Base-by-base conservation (phyloP, 257 asterid genomes). In the Penstemon davidsonii region DNA sequence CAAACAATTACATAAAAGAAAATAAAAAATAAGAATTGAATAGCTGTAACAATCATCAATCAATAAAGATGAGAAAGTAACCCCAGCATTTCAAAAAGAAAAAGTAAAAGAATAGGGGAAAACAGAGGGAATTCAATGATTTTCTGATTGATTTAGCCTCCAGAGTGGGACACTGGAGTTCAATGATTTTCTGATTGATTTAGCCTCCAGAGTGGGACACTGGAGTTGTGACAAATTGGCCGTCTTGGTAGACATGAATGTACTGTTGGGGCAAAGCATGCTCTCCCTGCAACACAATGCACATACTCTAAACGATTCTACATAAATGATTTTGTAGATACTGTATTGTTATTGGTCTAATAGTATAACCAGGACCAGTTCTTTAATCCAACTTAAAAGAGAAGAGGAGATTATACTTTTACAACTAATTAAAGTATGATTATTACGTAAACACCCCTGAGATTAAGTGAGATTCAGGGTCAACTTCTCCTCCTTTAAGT, bases 151-250 rank as follows among this genome's bases (percentile, higher is more conserved):
- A 43, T 66, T 79, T 82, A 94, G 77, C 18, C 18, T 15, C 18
- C 18, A 15, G 18, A 15, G 18, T 15, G 18, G 18, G 18, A 15
- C 43, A 87, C 88, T 0, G 99, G 96, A 55, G 88, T 83, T 15
- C 7, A 51, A 12, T 7, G 33, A 38, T 64, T 50, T 13, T 61
- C 60, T 41, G 45, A 13, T 18, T 70, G 4, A 43, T 66, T 79
- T 82, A 94, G 77, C 86, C 97, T 55, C 95, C 99, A 1, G 99
- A 91, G 84, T 94, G 99, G 68, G 96, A 82, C 43, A 87, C 88
- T 0, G 99, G 96, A 55, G 88, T 83, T 15, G 99, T 94, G 55
- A 80, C 83, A 52, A 91, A 91, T 52, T 82, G 95, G 25, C 96
- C 97, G 61, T 87, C 91, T 83, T 81, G 87, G 81, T 80, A 94